Evolutionary conservation across 345 rosid species (phyloP).

Genomic region (Eucalyptus melliodora): DNA sequence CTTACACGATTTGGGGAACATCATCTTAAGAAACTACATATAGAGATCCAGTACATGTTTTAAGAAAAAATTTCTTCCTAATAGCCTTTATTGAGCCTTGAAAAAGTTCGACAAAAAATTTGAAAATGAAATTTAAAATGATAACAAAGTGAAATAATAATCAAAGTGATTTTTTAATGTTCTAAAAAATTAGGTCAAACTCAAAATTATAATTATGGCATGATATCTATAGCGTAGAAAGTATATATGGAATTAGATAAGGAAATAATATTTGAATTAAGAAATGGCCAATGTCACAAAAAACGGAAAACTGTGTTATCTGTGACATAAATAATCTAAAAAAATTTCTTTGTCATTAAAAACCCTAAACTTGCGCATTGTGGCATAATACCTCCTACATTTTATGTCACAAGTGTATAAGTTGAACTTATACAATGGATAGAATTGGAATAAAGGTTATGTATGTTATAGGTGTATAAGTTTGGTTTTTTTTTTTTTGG

Average conservation of each 20-base stretch:
- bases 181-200: background rate
- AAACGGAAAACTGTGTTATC: too few species aligned
- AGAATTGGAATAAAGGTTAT: background rate
- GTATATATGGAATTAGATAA: background rate
- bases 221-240: background rate
- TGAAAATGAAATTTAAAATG: background rate
- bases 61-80: background rate
- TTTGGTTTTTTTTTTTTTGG: too few species aligned
- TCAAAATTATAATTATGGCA: background rate
- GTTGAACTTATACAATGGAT: too few species aligned
- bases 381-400: background rate
- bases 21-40: background rate
- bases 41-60: background rate
- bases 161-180: background rate
- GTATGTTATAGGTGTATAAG: background rate
- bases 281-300: too few species aligned
- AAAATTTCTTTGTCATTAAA: too few species aligned
- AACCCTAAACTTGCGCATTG: background rate
- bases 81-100: background rate
- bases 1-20: background rate
- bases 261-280: background rate
- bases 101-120: background rate
- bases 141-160: background rate
- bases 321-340: background rate
- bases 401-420: too few species aligned